These are phyloP conservation scores for Monilinia fructigena DNA, from an alignment of 2,329 filamentous ascomycete species.

Conservation along the genomic window DNA sequence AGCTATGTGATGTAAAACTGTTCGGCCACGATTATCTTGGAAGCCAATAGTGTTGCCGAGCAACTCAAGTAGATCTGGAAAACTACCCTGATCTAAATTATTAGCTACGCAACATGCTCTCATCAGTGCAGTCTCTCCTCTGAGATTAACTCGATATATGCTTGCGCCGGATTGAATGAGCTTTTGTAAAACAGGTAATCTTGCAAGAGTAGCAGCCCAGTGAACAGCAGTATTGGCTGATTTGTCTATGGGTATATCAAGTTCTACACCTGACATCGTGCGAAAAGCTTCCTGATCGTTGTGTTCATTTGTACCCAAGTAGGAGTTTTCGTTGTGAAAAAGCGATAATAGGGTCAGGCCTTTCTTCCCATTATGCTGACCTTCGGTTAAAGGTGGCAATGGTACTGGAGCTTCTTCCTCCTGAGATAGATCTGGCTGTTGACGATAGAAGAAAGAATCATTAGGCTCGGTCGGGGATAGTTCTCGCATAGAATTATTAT, in stretches of 20 bases:
- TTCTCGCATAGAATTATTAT: conserved; percentile 59
- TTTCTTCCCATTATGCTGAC: conserved; percentile 68
- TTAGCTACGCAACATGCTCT: conserved; percentile 91
- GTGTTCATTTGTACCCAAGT: conserved; percentile 56
- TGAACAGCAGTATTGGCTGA: conserved; percentile 89
- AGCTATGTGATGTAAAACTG: conserved; percentile 93
- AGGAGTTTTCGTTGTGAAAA: conserved; percentile 66
- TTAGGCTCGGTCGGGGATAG: conserved; percentile 74
- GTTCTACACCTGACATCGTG: conserved; percentile 72
- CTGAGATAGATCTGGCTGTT: conserved; percentile 42
- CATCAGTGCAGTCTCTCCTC: conserved; percentile 90
- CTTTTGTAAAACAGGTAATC: conserved; percentile 76
- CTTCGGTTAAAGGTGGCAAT: conserved; percentile 62
- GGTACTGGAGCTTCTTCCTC: conserved; percentile 57
- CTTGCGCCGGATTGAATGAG: conserved; percentile 83
- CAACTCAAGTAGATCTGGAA: conserved; percentile 85
- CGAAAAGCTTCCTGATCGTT: conserved; percentile 74
- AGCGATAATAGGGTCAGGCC: conserved; percentile 72
- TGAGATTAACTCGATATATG: conserved; percentile 82
- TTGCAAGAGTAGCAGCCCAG: conserved; percentile 91
- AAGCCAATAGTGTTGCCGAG: conserved; percentile 88
- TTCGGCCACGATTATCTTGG: conserved; percentile 83
- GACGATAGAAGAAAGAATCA: conserved; percentile 69
- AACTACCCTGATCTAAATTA: conserved; percentile 85
- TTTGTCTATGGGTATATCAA: conserved; percentile 89